phyloP scores from a whole-genome alignment of 805 yeast species.

The Hyphopichia homilentoma region DNA sequence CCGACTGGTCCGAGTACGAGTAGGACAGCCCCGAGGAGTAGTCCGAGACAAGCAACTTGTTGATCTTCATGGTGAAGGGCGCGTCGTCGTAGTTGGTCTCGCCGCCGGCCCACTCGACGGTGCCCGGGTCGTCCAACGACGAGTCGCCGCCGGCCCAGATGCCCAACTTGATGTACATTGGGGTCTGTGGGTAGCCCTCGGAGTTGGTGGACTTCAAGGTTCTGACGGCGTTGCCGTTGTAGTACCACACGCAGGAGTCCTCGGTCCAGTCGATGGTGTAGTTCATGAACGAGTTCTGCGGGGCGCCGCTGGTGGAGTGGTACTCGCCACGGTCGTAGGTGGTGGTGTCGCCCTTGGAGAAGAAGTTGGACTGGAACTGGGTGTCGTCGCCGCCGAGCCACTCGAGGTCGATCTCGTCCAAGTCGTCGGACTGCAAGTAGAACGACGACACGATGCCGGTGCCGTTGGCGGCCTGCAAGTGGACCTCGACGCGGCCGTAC shows the following conservation, averaged over 20 bases:
- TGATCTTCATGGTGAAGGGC: slow-evolving; percentile 65
- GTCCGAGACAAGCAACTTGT: slow-evolving; percentile 54
- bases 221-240: slow-evolving; percentile 68
- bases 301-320: slow-evolving; percentile 50
- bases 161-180: slow-evolving; percentile 67
- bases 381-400: slow-evolving; percentile 77
- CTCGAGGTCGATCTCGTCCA: slow-evolving; percentile 85
- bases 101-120: slow-evolving; percentile 82
- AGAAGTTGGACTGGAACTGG: slow-evolving; percentile 73
- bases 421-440: slow-evolving; percentile 73
- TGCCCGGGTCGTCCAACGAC: slow-evolving; percentile 55
- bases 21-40: slow-evolving; percentile 62
- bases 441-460: slow-evolving; percentile 76
- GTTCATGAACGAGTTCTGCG: slow-evolving; percentile 60
- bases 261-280: slow-evolving; percentile 83
- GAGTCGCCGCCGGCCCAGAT: slow-evolving; percentile 83
- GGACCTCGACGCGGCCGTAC: slow-evolving; percentile 78
- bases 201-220: slow-evolving; percentile 49
- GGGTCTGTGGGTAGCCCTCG: slow-evolving; percentile 82
- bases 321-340: slow-evolving; percentile 78
- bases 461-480: slow-evolving; percentile 68
- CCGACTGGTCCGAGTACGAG: slow-evolving; percentile 50
- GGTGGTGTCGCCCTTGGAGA: slow-evolving; percentile 71
- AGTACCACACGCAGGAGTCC: slow-evolving; percentile 58
- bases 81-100: slow-evolving; percentile 55